Conservation (phyloP, 2,329 filamentous ascomycete species). For the Aspergillus sp. region DNA sequence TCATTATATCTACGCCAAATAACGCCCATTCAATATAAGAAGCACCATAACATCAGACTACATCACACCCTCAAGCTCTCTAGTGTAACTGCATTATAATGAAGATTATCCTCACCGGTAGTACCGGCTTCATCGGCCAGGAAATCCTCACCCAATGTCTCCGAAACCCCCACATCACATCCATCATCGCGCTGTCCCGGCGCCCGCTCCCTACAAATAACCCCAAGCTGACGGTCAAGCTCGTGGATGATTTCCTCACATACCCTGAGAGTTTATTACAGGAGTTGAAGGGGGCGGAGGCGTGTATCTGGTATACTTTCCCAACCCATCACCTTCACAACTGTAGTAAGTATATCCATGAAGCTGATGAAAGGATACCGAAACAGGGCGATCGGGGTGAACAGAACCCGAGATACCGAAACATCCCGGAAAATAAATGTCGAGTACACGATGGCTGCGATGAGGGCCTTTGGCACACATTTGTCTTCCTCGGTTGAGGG, state of each 20-base stretch:
- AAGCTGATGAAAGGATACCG: not conserved
- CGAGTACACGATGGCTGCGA: conserved; percentile 37
- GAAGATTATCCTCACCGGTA: conserved; percentile 63
- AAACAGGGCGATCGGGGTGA: conserved; percentile 4
- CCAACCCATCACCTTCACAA: not conserved
- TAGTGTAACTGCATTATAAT: conserved; percentile 35
- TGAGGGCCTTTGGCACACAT: conserved; percentile 30
- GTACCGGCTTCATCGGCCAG: conserved; percentile 60
- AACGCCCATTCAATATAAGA: not conserved
- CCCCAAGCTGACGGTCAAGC: conserved; percentile 54
- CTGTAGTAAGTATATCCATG: too few relatives aligned
- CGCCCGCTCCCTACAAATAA: conserved; percentile 48
- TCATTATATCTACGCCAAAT: not conserved
- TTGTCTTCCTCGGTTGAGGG: conserved; percentile 9
- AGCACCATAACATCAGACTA: not conserved
- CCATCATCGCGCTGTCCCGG: conserved; percentile 55
- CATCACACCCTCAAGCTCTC: accelerated
- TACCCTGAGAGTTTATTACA: conserved; percentile 51
- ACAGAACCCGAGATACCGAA: conserved; percentile 17
- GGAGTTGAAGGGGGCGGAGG: conserved; percentile 46
- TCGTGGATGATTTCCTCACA: conserved; percentile 56
- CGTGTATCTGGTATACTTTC: conserved; percentile 48
- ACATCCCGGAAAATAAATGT: conserved; percentile 31
- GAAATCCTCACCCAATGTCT: conserved; percentile 58
- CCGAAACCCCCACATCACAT: conserved; percentile 52